phyloP scores from a whole-genome alignment of 2,329 filamentous ascomycete genomes.

The Xylaria sp. region DNA sequence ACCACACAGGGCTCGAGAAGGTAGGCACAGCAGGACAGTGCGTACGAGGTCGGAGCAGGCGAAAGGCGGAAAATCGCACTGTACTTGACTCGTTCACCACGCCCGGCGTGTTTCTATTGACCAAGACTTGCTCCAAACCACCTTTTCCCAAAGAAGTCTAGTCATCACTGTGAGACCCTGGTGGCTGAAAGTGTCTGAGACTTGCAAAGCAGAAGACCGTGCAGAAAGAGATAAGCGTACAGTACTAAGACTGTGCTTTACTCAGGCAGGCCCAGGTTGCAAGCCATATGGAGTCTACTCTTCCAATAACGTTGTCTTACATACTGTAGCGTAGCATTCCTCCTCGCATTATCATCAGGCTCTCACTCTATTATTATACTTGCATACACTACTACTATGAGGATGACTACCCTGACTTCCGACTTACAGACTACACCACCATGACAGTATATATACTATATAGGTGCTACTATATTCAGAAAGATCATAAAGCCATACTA shows the following conservation, averaged over 20 bases:
- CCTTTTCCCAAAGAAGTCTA: conserved; percentile 29
- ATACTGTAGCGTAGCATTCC: conserved; percentile 1
- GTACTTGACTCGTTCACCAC: conserved; percentile 17
- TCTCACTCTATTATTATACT: neutral
- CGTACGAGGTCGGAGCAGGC: neutral
- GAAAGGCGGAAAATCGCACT: conserved; percentile 14
- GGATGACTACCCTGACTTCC: neutral
- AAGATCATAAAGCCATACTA: no score
- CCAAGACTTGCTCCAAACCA: conserved; percentile 21
- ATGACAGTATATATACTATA: no score
- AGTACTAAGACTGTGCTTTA: neutral
- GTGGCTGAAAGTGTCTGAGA: conserved; percentile 25
- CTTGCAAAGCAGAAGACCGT: neutral
- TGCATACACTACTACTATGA: neutral
- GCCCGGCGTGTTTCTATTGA: conserved; percentile 22
- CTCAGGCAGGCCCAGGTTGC: neutral
- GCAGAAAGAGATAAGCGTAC: neutral
- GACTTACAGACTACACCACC: neutral
- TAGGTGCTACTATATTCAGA: no score
- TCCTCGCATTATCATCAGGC: neutral
- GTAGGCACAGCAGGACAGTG: conserved; percentile 26
- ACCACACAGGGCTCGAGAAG: conserved; percentile 2
- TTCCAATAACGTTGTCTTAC: neutral
- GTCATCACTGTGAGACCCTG: conserved; percentile 11
- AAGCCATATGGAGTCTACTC: neutral